Conservation (phyloP, 139 green algal genomes). For the Chlorella sp. region DNA sequence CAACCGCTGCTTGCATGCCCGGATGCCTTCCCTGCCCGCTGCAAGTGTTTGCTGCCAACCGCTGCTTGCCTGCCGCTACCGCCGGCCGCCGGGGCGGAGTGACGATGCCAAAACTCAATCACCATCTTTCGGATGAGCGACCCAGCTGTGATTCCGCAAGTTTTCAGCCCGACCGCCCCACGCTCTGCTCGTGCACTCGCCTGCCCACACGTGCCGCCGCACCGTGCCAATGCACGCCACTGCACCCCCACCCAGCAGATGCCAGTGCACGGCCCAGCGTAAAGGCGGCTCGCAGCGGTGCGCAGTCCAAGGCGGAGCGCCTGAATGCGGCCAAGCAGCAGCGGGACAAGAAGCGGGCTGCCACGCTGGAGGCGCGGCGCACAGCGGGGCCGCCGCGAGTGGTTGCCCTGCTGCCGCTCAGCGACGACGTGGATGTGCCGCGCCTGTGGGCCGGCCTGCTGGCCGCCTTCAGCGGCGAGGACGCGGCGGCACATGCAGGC, state of each 20-base stretch:
- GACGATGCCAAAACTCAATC: slow-evolving; percentile 22
- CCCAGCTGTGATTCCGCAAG: slow-evolving; percentile 3
- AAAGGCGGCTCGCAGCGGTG: slow-evolving; percentile 13
- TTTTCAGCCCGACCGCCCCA: not conserved
- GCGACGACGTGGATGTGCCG: slow-evolving; percentile 52
- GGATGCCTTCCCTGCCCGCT: not conserved
- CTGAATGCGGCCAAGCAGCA: slow-evolving; percentile 68
- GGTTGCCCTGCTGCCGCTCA: slow-evolving; percentile 77
- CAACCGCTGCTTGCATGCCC: too few relatives aligned
- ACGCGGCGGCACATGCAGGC: not conserved
- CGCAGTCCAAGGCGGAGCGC: slow-evolving; percentile 62
- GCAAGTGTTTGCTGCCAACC: not conserved
- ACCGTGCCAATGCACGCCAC: not conserved
- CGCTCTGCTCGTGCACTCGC: not conserved
- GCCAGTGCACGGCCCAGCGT: not conserved
- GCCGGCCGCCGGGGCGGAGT: slow-evolving; percentile 1
- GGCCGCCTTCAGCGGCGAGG: slow-evolving; percentile 31
- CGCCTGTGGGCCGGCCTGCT: slow-evolving; percentile 54
- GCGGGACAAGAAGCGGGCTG: slow-evolving; percentile 66
- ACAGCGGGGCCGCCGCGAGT: slow-evolving; percentile 57
- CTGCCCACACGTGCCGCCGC: not conserved
- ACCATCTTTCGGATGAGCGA: slow-evolving; percentile 50
- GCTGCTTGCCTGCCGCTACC: not conserved
- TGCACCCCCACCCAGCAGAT: slow-evolving; percentile 1
- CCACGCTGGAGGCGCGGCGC: slow-evolving; percentile 63